Evolutionary conservation across 176 grass and related monocot species (phyloP), one percentile per base, ranked within the genome.

Genomic region (Phyllostachys edulis): DNA sequence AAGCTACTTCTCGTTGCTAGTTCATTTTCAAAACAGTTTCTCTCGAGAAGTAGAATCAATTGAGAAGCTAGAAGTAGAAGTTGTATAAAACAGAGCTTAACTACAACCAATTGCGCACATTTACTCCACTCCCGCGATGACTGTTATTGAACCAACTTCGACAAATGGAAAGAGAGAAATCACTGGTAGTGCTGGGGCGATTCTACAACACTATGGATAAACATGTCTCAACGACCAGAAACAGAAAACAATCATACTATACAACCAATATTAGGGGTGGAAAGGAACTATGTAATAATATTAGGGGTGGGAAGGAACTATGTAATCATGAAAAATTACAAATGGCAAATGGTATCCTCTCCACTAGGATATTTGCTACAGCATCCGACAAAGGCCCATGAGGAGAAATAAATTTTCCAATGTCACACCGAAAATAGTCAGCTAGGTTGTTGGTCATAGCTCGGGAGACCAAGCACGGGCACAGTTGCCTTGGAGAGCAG

Each of bases 401-500:
- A 80, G 38, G 49, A 77, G 67, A 85, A 86, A 40, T 45, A 60
- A 51, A 18, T 37, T 75, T 60, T 40, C 20, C 55, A 15, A 63
- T 79, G 55, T 62, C 16, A 68, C 21, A 15, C 11, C 36, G 6
- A 82, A 75, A 75, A 76, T 44, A 78, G 80, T 89, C 69, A 92
- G 79, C 80, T 87, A 62, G 80, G 80, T 65, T 84, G 79, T 77
- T 92, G 82, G 63, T 89, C 80, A 79, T 82, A 76, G 39, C 59
- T 76, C n/a, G 46, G 90, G 34, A 87, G 87, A 39, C 84, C 75
- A 76, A 89, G 84, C 54, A 89, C 80, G 2, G 84, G 67, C 78
- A 46, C 21, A 80, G 42, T 57, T 40, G 67, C 44, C 36, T 9
- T 73, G 44, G 60, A 4, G 13, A 55, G 13, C 45, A 77, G 46